phyloP scores from a whole-genome alignment of 2,329 filamentous ascomycete genomes.

The Talaromyces islandicus region DNA sequence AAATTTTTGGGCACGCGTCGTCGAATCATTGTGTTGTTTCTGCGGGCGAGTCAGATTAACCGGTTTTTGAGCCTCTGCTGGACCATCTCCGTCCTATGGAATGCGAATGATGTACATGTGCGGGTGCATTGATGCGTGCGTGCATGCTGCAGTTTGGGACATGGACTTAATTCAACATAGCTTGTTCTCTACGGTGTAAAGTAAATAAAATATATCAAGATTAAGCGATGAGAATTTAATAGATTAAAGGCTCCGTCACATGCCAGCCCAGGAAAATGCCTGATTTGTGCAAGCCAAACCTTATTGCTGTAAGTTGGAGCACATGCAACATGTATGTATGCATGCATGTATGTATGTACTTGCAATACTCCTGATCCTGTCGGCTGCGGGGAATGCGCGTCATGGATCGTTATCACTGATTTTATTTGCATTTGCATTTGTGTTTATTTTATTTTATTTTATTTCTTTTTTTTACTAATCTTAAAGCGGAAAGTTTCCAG shows the following conservation, averaged over 20 bases:
- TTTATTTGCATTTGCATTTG: background rate
- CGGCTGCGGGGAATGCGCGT: background rate
- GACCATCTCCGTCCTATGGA: background rate
- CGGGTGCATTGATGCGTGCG: background rate
- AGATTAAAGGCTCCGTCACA: background rate
- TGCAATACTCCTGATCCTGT: background rate
- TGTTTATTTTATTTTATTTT: too few relatives aligned
- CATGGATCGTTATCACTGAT: background rate
- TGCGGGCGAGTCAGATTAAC: background rate
- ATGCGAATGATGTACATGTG: background rate
- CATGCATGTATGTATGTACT: too few relatives aligned
- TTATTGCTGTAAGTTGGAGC: background rate
- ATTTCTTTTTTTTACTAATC: too few relatives aligned
- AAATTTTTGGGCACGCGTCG: background rate
- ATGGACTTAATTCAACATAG: background rate
- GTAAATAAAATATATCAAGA: background rate
- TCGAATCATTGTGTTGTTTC: background rate
- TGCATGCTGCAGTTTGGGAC: background rate
- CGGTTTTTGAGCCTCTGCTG: background rate
- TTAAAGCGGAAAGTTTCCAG: background rate
- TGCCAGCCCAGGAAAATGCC: background rate
- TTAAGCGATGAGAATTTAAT: too few relatives aligned
- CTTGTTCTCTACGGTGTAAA: background rate
- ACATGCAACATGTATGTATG: too few relatives aligned
- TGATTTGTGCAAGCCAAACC: background rate